Base-by-base conservation (phyloP, 257 asterid genomes). In the Coffea eugenioides region DNA sequence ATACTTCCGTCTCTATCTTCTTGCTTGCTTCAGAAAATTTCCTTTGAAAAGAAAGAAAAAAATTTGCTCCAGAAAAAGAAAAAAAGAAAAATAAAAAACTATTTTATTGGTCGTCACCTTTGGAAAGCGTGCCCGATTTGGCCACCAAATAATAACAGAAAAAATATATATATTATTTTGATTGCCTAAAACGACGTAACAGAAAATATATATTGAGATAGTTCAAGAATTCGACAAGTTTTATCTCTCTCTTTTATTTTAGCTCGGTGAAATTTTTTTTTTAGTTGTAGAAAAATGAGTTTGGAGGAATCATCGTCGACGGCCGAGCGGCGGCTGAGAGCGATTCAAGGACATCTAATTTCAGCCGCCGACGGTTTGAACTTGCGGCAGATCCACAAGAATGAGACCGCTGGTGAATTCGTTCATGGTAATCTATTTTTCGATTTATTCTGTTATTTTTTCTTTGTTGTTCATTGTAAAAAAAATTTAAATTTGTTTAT, bases 271-370 rank as follows among this genome's bases (percentile, higher is more conserved):
- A 20, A 62, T 15, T 2, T 3, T 21, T 15, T 2, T 3, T 21
- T n/a, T 43, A 8, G 39, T 20, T 41, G 3, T 23, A 13, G 39
- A 72, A 76, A 43, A 25, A 39, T 21, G 25, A 80, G 56, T 27
- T 11, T 57, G 76, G 90, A 90, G 95, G 97, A 94, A 81, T 78
- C 90, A 69, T 82, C 91, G 5, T 4, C 43, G 56, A 79, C 81
- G 78, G 91, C 92, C 36, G 93, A 92, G 75, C 85, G 95, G 80
- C 93, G 98, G 43, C 84, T 95, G 81, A 90, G 89, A 82, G 90
- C 90, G 84, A 88, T 95, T 83, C 94, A 86, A 65, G 85, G 86
- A 3, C 98, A 95, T 79, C 84, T 95, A 81, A 62, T 83, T 81
- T 81, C 90, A 51, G 84, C 84, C 82, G 84, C 79, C 74, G 88